phyloP scores from a whole-genome alignment of 75 land plant genomes.

The Pseudotsuga menziesii region DNA sequence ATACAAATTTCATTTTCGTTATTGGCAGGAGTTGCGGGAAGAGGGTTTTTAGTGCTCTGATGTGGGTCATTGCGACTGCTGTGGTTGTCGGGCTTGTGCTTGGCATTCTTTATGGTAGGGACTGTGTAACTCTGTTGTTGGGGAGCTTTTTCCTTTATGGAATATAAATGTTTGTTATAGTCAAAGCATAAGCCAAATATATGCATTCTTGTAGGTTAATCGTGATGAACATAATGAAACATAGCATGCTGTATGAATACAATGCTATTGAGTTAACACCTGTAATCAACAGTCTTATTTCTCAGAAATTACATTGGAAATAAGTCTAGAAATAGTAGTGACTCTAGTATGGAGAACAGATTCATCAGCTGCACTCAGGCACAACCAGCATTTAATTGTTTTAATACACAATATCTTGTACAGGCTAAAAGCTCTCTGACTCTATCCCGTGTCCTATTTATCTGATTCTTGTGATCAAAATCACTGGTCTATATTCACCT shows the following conservation, averaged over 20 bases:
- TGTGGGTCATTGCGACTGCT: conserved; percentile 70
- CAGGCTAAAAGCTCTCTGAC: too few relatives aligned
- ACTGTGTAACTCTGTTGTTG: neutral
- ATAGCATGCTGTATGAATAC: neutral
- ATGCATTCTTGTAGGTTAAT: neutral
- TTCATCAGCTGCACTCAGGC: too few relatives aligned
- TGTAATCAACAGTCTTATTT: too few relatives aligned
- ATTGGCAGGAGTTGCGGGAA: conserved; percentile 58
- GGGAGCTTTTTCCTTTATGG: neutral
- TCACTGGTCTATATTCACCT: too few relatives aligned
- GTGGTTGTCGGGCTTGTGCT: conserved; percentile 70
- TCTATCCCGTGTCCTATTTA: too few relatives aligned
- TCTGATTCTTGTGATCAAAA: too few relatives aligned
- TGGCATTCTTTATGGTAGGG: conserved; percentile 86
- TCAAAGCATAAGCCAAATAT: neutral
- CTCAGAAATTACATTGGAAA: too few relatives aligned
- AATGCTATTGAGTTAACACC: neutral
- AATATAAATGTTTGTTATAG: neutral
- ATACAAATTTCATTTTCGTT: neutral
- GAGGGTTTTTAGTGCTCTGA: conserved; percentile 60
- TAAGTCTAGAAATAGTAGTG: too few relatives aligned
- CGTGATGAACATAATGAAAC: neutral
- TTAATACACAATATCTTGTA: too few relatives aligned
- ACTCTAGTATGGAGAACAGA: too few relatives aligned
- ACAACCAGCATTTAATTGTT: too few relatives aligned